phyloP scores from a whole-genome alignment of 257 asterid species.

The Dorcoceras hygrometricum region DNA sequence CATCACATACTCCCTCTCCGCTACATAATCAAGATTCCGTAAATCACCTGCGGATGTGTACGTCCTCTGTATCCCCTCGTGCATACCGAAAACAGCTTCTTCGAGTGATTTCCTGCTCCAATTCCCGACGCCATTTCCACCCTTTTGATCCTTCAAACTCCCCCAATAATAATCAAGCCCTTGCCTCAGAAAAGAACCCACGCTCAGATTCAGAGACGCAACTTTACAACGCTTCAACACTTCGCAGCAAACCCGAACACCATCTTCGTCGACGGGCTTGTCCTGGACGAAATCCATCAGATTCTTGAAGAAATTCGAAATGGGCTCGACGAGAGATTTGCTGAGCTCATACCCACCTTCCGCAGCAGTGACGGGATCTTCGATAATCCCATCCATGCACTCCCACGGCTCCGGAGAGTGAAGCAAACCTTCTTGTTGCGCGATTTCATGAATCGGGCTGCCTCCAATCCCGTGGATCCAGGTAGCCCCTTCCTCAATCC shows the following conservation, averaged over 20 bases:
- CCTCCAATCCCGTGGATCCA: conserved; percentile 94
- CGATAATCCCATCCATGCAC: conserved; percentile 56
- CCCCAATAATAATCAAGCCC: conserved; percentile 61
- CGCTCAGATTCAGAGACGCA: conserved; percentile 31
- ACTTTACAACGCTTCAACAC: conserved; percentile 6
- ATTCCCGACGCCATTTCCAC: conserved; percentile 25
- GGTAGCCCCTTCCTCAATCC: conserved; percentile 86
- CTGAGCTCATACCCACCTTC: conserved; percentile 58
- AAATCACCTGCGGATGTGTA: conserved; percentile 69
- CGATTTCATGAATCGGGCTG: conserved; percentile 72
- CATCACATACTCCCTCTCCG: conserved; percentile 67
- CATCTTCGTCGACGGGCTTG: conserved; percentile 27
- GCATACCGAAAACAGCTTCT: conserved; percentile 63
- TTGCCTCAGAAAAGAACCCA: conserved; percentile 55
- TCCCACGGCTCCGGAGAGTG: conserved; percentile 75
- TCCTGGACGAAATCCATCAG: conserved; percentile 72
- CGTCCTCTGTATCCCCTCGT: conserved; percentile 67
- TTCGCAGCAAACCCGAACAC: conserved; percentile 1
- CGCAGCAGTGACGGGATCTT: conserved; percentile 52
- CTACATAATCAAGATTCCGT: conserved; percentile 50
- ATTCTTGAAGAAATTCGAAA: conserved; percentile 48
- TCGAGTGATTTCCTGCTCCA: conserved; percentile 50
- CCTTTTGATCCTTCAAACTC: conserved; percentile 21
- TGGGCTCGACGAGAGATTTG: conserved; percentile 53
- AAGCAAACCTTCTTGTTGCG: conserved; percentile 38